Evolutionary conservation across 371 early-diverging fungal genomes (phyloP), one percentile per base, ranked within the genome.

Genomic region (Mortierella sp.): DNA sequence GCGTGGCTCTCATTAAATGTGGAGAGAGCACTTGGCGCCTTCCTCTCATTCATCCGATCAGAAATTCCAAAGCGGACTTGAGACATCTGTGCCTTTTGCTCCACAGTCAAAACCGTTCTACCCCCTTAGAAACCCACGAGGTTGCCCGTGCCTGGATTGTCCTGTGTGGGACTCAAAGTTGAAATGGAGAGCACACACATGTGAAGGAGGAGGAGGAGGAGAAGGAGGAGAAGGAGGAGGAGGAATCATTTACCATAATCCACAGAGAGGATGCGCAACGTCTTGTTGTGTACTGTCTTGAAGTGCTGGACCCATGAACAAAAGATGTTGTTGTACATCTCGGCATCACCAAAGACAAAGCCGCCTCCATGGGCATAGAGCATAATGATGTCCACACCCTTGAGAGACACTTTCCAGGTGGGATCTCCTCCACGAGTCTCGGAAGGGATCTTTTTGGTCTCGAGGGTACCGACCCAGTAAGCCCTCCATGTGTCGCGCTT

Each of bases 271-370:
- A 76, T 76, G 24, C 76, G 61, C 26, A 76, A 51, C 16, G 26
- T 76, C 62, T 76, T 76, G 70, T 65, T 65, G 27, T 76, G 76
- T 54, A 76, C 70, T 16, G 54, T 58, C 61, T 76, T 64, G 43
- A 76, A 76, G 55, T 76, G 76, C 21, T 76, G 30, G 13, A 76
- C 76, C 76, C 76, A 76, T 2, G 76, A 76, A 26, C 70, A 69
- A 54, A 76, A 69, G 63, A 76, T 76, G 55, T 76, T 76, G 62
- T 76, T 76, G 41, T 76, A 76, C 76, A 76, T 76, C 59, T 76
- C 76, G 23, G 76, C 76, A 54, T 76, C 76, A 8, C 76, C 76
- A 61, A 69, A 76, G 58, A 76, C 70, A 31, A 76, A 76, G 12
- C 76, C 76, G 14, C 76, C 76, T 41, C 76, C 76, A 50, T 76